Conservation (phyloP, 805 yeast species). For the Candida coleopterorum region DNA sequence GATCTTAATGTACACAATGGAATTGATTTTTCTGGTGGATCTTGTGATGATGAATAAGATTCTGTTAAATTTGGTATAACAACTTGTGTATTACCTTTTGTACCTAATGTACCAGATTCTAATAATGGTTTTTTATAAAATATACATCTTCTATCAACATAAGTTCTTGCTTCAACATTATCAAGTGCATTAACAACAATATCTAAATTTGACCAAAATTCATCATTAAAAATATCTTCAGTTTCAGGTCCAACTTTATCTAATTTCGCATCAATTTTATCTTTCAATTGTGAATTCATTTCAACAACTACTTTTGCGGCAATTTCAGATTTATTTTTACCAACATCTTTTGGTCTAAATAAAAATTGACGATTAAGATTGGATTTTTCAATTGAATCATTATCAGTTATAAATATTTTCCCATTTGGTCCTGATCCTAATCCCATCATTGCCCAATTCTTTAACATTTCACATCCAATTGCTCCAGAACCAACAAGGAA, state of each 20-base stretch:
- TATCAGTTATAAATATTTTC: slow-evolving; percentile 80
- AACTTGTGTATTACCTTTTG: slow-evolving; percentile 97
- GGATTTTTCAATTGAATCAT: slow-evolving; percentile 91
- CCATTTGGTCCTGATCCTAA: slow-evolving; percentile 91
- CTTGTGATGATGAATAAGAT: slow-evolving; percentile 92
- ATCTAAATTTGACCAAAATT: slow-evolving; percentile 79
- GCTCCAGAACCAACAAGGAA: slow-evolving; percentile 98
- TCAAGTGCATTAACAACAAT: slow-evolving; percentile 95
- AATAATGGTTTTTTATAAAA: slow-evolving; percentile 85
- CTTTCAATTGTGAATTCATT: slow-evolving; percentile 82
- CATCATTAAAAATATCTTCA: slow-evolving; percentile 78
- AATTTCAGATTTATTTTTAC: slow-evolving; percentile 81
- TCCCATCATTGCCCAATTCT: slow-evolving; percentile 97
- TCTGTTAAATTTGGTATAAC: slow-evolving; percentile 91
- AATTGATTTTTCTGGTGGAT: slow-evolving; percentile 97
- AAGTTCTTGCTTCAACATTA: slow-evolving; percentile 96
- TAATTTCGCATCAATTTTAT: slow-evolving; percentile 67
- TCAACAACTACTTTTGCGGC: slow-evolving; percentile 79
- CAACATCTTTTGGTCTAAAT: slow-evolving; percentile 93
- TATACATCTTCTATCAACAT: slow-evolving; percentile 95
- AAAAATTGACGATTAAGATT: slow-evolving; percentile 94
- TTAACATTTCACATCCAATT: slow-evolving; percentile 97
- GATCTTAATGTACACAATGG: slow-evolving; percentile 96
- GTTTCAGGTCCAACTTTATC: slow-evolving; percentile 95
- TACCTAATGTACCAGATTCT: slow-evolving; percentile 97